Base-by-base conservation (phyloP, 768 basidiomycete genomes). In the Boletus eberwhitei region DNA sequence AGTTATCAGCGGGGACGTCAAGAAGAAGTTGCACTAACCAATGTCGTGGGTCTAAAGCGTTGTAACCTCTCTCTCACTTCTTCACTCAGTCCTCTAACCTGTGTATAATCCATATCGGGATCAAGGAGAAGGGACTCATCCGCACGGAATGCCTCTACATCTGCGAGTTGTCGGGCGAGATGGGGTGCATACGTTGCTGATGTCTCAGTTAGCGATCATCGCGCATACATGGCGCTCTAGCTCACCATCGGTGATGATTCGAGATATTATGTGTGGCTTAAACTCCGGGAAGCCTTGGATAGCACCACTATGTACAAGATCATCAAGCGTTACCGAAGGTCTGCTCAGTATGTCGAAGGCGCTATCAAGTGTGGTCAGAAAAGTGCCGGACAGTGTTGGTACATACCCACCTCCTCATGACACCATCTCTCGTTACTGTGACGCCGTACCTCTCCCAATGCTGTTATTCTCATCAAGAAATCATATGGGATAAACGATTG, bases 91-190 rank as follows among this genome's bases (percentile, higher is more conserved):
- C 90, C 90, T 2, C 73, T 69, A 0, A 96, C 77, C 5, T 67
- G 49, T 2, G 71, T 63, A 62, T 93, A 96, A 65, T 94, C 85
- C 71, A 93, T 78, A 32, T 79, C 62, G 0, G 85, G 79, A 61
- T 90, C 84, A 22, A 95, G 79, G 24, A 76, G 42, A 21, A 94
- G 77, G 14, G 79, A 76, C 65, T 94, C 92, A 54, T 95, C 91
- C 50, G 84, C 79, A 61, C 83, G 74, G 72, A 94, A 95, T 13
- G 79, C 75, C 1, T 79, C 78, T 5, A 95, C 69, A 63, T 95
- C 91, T 2, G 86, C 87, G 46, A 79, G 77, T 74, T 95, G 93
- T 6, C 93, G 83, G 16, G 68, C 62, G 5, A 92, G 74, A 61
- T 88, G 84, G 0, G 79, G 76, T 34, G 75, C 74, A 59, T 91